Conservation (phyloP, 2,329 filamentous ascomycete species). For the Orbilia ellipsospora region DNA sequence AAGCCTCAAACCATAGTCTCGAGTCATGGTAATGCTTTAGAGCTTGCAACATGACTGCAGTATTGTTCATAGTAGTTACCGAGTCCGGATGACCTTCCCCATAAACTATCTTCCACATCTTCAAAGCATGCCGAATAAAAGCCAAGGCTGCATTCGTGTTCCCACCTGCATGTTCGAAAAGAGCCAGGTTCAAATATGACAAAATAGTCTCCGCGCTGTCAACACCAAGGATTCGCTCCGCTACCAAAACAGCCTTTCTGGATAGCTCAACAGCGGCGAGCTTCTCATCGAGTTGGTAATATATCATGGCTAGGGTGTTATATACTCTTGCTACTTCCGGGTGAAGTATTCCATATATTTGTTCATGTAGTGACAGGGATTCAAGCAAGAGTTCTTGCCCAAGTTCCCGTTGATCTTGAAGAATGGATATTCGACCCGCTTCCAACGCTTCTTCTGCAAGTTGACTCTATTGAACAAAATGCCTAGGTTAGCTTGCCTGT, state of each 20-base stretch:
- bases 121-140: slow-evolving; percentile 90
- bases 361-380: slow-evolving; percentile 93
- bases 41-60: slow-evolving; percentile 96
- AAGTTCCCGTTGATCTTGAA: slow-evolving; percentile 93
- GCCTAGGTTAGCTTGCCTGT: too few relatives aligned
- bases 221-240: slow-evolving; percentile 91
- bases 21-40: slow-evolving; percentile 96
- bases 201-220: slow-evolving; percentile 94
- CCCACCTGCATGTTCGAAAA: slow-evolving; percentile 91
- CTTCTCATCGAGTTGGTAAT: slow-evolving; percentile 98
- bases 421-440: slow-evolving; percentile 93
- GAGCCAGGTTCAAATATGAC: slow-evolving; percentile 92
- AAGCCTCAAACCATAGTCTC: slow-evolving; percentile 95
- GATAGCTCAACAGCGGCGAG: slow-evolving; percentile 93
- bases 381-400: slow-evolving; percentile 96
- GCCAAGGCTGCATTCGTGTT: slow-evolving; percentile 88
- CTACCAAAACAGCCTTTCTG: slow-evolving; percentile 94
- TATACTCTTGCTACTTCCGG: slow-evolving; percentile 96
- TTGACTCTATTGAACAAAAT: slow-evolving; percentile 68
- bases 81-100: slow-evolving; percentile 93
- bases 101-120: slow-evolving; percentile 97
- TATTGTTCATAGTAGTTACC: slow-evolving; percentile 98
- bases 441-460: slow-evolving; percentile 96
- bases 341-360: slow-evolving; percentile 97
- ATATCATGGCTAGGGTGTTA: slow-evolving; percentile 92